phyloP scores from a whole-genome alignment of 805 yeast genomes.

The Suhomyces sp. region DNA sequence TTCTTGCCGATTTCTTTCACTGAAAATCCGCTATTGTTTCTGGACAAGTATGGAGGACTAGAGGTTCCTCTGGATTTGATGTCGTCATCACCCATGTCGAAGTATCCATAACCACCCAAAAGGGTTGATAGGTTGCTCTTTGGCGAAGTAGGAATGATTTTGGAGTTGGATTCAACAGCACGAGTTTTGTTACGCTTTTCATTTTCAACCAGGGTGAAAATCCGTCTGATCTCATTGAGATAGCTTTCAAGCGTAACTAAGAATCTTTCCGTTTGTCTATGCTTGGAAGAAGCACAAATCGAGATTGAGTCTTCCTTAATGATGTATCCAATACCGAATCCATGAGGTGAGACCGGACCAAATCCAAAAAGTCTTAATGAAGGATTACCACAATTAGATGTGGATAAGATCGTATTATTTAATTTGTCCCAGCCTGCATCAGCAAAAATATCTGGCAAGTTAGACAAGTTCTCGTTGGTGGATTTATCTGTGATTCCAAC shows the following conservation, averaged over 20 bases:
- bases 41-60: slow-evolving; percentile 45
- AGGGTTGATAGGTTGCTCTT: slow-evolving; percentile 16
- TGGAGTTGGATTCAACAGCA: neutral
- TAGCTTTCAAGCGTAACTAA: slow-evolving; percentile 52
- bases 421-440: slow-evolving; percentile 87
- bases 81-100: slow-evolving; percentile 55
- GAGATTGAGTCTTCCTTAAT: slow-evolving; percentile 51
- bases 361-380: slow-evolving; percentile 57
- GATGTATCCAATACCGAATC: slow-evolving; percentile 58
- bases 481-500: slow-evolving; percentile 17
- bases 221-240: slow-evolving; percentile 42
- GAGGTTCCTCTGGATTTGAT: slow-evolving; percentile 58
- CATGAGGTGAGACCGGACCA: slow-evolving; percentile 57
- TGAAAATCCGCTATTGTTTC: slow-evolving; percentile 38
- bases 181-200: slow-evolving; percentile 4
- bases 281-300: slow-evolving; percentile 57
- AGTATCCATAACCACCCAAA: slow-evolving; percentile 60
- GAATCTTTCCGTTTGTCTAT: slow-evolving; percentile 58
- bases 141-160: slow-evolving; percentile 1
- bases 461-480: slow-evolving; percentile 19
- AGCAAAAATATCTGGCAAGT: slow-evolving; percentile 72
- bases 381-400: slow-evolving; percentile 62
- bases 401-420: slow-evolving; percentile 73
- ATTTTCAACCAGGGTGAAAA: slow-evolving; percentile 25
- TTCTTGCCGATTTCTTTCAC: slow-evolving; percentile 63